A percentile compares a stretch with the other conserved stretches of the same genome.
phyloP scores from a whole-genome alignment of 352 stramenopile genomes.

The Globisporangium middletonii region DNA sequence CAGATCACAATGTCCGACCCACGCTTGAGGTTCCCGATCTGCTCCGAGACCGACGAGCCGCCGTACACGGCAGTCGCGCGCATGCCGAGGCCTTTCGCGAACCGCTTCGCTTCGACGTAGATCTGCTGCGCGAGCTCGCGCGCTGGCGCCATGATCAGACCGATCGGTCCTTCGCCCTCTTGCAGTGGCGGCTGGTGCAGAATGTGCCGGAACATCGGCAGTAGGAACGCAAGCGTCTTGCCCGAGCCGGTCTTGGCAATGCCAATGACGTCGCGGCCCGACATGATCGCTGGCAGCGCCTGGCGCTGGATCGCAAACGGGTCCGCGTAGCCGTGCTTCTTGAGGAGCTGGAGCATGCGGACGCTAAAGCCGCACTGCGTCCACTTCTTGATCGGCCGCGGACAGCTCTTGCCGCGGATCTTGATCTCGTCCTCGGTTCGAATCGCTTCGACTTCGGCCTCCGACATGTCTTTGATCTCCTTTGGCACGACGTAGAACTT shows the following conservation, averaged over 20 bases:
- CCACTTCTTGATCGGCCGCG: constrained; percentile 95
- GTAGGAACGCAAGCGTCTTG: constrained; percentile 88
- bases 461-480: constrained; percentile 87
- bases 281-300: constrained; percentile 97
- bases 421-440: constrained; percentile 93
- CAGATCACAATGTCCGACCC: constrained; percentile 97
- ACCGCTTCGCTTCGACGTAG: constrained; percentile 92
- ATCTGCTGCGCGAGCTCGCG: constrained; percentile 99
- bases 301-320: constrained; percentile 98
- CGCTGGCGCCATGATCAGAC: constrained; percentile 96
- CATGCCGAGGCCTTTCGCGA: constrained; percentile 90
- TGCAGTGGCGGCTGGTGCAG: constrained; percentile 85
- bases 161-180: constrained; percentile 97
- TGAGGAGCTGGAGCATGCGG: constrained; percentile 92
- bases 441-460: constrained; percentile 77
- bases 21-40: constrained; percentile 99
- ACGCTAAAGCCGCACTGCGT: constrained; percentile 96
- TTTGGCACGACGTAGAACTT: constrained; percentile 98
- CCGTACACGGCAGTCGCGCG: constrained; percentile 95
- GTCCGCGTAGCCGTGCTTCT: constrained; percentile 90
- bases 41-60: constrained; percentile 91
- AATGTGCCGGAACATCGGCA: constrained; percentile 96
- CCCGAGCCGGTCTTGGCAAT: constrained; percentile 98
- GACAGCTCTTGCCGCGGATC: constrained; percentile 95
- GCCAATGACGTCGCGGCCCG: constrained; percentile 97